Base-by-base conservation (phyloP, 306 rosid species). In the Castanospermum australe region DNA sequence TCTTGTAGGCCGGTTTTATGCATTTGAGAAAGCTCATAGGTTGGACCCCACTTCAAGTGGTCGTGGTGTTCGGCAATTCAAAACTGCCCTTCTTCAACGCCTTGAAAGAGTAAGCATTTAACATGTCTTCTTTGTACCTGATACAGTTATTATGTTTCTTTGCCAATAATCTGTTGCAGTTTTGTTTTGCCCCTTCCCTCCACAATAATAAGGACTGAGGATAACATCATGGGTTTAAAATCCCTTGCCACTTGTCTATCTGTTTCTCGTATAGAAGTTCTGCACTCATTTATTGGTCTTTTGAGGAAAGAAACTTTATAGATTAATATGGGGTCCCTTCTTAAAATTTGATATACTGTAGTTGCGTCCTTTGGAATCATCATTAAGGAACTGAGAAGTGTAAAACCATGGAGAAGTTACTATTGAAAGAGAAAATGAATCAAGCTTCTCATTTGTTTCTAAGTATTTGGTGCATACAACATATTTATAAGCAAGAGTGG, bases 31-130 rank as follows among this genome's bases (percentile, higher is more conserved):
- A 85, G 99, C 99, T 73, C 99, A 95, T 85, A 95, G 89, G 84
- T 81, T 95, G 93, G 99, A 95, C 74, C 99, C 99, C 4, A 91
- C 97, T 59, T 95, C 99, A 44, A 95, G 94, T 33, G 99, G 99
- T 54, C 97, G 99, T 45, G 99, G 99, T 79, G 99, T 95, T 64
- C 93, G 99, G 12, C 99, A 95, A 82, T 95, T 95, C 77, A 95
- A 95, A 83, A 95, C 99, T 33, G 95, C 97, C 21, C 97, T 95
- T 42, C 99, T 95, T 82, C 99, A 95, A 67, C 93, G 99, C 44
- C 93, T 95, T 24, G 99, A 92, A 88, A 83, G 98, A 91, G 99
- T 95, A 80, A 86, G 88, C 28, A 47, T 42, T 42, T 63, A 12
- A 17, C 47, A 11, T 71, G 30, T 51, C 68, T 60, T 35, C 59